Evolutionary conservation across 768 basidiomycete species (phyloP).

Genomic region (Dacryopinax spathularia): DNA sequence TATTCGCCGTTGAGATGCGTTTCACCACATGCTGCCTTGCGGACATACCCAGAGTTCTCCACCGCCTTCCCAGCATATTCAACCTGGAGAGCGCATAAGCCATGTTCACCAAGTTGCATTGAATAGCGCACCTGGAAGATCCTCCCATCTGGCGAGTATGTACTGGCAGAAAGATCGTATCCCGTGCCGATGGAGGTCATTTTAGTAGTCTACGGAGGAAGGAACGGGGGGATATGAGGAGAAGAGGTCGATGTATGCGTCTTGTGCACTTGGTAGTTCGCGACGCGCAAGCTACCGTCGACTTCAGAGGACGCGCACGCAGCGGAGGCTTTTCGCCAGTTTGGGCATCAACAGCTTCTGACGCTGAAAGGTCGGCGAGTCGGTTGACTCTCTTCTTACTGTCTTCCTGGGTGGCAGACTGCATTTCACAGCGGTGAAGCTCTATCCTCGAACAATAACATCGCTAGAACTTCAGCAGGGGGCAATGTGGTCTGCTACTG

Average conservation of each 20-base stretch:
- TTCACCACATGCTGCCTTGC: background rate
- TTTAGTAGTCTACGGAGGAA: background rate
- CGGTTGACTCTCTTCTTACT: background rate
- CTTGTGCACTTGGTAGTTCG: background rate
- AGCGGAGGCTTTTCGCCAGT: constrained; percentile 2
- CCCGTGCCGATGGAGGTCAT: constrained; percentile 99
- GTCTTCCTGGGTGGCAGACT: no score
- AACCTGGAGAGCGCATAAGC: constrained; percentile 38
- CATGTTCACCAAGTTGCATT: background rate
- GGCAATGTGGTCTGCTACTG: no score
- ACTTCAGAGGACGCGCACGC: constrained; percentile 1
- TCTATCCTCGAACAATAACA: no score
- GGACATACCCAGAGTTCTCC: constrained; percentile 82
- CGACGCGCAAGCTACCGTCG: background rate
- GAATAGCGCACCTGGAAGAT: constrained; percentile 71
- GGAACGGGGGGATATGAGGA: constrained; percentile 5
- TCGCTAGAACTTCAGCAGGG: no score
- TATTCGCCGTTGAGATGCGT: constrained; percentile 23
- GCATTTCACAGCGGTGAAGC: no score
- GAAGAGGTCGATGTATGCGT: background rate
- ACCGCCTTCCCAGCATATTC: constrained; percentile 98
- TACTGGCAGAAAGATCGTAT: constrained; percentile 89
- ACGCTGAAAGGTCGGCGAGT: constrained; percentile 3
- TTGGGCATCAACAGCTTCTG: background rate
- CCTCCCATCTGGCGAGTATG: constrained; percentile 92